These are phyloP conservation scores for Salix suchowensis DNA, from an alignment of 345 rosid species.

Conservation along the genomic window DNA sequence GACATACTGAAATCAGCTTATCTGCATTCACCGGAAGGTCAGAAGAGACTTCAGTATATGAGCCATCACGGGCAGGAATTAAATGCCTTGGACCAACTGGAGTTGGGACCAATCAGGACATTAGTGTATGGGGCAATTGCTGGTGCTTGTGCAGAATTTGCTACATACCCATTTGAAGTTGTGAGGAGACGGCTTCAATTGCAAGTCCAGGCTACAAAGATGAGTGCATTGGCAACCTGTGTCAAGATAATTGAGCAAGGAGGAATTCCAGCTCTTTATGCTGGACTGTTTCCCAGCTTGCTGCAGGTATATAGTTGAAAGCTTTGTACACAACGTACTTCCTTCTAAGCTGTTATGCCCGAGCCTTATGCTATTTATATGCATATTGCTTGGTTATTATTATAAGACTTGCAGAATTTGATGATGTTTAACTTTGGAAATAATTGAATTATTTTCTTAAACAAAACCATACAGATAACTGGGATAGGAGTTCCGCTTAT, in stretches of 20 bases:
- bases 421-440: too few species aligned
- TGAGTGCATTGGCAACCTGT: conserved; percentile 56
- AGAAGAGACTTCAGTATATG: conserved; percentile 58
- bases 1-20: conserved; percentile 62
- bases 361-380: not conserved
- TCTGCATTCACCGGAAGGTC: conserved; percentile 58
- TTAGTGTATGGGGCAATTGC: conserved; percentile 64
- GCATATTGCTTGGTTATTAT: not conserved
- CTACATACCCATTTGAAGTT: conserved; percentile 73
- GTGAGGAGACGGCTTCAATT: conserved; percentile 69
- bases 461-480: not conserved
- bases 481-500: not conserved
- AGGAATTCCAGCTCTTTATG: conserved; percentile 64
- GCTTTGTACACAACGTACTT: not conserved
- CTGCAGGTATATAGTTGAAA: conserved; percentile 47
- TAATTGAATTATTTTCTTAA: not conserved
- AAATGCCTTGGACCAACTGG: conserved; percentile 65
- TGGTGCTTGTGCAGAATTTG: conserved; percentile 79
- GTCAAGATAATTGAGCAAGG: conserved; percentile 57
- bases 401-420: not conserved
- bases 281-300: conserved; percentile 70
- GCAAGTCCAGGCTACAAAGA: conserved; percentile 52
- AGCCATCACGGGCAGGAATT: conserved; percentile 46
- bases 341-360: not conserved
- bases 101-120: conserved; percentile 68